These are phyloP conservation scores for Blastocystis sp. DNA, from an alignment of 352 stramenopile genomes.

Conservation along the genomic window DNA sequence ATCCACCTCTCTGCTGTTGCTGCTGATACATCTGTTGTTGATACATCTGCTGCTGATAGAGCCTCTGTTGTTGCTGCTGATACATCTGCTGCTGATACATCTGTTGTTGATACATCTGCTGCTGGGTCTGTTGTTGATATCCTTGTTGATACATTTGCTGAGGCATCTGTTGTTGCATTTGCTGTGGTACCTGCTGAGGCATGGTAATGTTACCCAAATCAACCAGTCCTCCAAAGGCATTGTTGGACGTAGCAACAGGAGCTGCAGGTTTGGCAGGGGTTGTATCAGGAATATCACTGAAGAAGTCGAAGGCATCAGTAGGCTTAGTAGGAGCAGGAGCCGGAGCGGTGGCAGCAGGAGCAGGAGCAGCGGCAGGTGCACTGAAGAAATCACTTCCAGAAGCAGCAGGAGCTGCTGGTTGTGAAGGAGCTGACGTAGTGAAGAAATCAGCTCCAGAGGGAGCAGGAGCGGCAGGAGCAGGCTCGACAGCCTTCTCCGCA, in stretches of 20 bases:
- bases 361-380: neutral
- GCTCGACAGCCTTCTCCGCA: neutral
- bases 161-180: neutral
- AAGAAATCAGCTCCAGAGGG: neutral
- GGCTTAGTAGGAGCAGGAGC: neutral
- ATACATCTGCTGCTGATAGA: slow-evolving; percentile 60
- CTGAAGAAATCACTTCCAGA: slow-evolving; percentile 3
- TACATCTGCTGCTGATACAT: slow-evolving; percentile 23
- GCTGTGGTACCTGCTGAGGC: slow-evolving; percentile 5
- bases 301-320: slow-evolving; percentile 52
- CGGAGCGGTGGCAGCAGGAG: neutral
- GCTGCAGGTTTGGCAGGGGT: neutral
- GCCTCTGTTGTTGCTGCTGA: slow-evolving; percentile 23
- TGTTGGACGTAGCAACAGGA: neutral
- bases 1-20: slow-evolving; percentile 42
- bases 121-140: slow-evolving; percentile 29
- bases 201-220: neutral
- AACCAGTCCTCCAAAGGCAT: slow-evolving; percentile 40
- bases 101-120: slow-evolving; percentile 57
- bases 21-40: slow-evolving; percentile 48
- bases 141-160: slow-evolving; percentile 50
- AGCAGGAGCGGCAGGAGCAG: neutral
- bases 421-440: neutral
- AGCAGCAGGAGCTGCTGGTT: neutral
- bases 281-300: slow-evolving; percentile 22